phyloP scores from a whole-genome alignment of 805 yeast genomes.

The Kluyveromyces lactis region DNA sequence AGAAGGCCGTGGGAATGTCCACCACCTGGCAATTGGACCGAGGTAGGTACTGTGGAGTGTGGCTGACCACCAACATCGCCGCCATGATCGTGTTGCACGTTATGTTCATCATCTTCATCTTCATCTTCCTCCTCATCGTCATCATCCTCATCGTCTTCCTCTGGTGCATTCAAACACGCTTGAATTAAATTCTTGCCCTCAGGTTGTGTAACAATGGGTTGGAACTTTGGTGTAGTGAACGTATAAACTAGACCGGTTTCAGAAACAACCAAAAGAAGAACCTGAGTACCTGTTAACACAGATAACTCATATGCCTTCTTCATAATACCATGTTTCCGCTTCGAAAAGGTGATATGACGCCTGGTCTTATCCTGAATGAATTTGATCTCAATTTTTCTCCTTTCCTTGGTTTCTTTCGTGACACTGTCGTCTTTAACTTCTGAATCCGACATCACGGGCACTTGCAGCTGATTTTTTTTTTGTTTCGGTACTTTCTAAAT shows the following conservation, averaged over 20 bases:
- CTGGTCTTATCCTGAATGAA: constrained; percentile 96
- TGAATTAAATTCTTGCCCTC: constrained; percentile 96
- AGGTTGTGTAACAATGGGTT: constrained; percentile 93
- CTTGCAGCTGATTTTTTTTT: not conserved
- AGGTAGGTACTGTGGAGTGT: constrained; percentile 2
- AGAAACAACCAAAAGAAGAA: constrained; percentile 83
- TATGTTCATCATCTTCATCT: constrained; percentile 24
- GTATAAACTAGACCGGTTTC: constrained; percentile 99
- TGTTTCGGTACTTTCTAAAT: too few relatives aligned
- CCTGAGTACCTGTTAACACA: constrained; percentile 96
- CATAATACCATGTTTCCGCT: constrained; percentile 98
- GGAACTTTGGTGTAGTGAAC: constrained; percentile 97
- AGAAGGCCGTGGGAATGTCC: constrained; percentile 6
- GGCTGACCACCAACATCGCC: constrained; percentile 5
- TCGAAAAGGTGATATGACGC: constrained; percentile 95
- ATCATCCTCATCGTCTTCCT: constrained; percentile 63
- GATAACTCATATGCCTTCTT: constrained; percentile 98
- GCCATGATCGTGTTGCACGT: constrained; percentile 19
- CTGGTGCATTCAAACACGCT: constrained; percentile 97
- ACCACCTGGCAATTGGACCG: not conserved
- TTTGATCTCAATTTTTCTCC: constrained; percentile 92
- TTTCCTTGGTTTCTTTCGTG: constrained; percentile 36
- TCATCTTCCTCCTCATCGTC: constrained; percentile 44
- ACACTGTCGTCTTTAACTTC: constrained; percentile 2
- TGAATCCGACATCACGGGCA: not conserved